phyloP scores from a whole-genome alignment of 768 basidiomycete genomes.

The Trametes gibbosa region DNA sequence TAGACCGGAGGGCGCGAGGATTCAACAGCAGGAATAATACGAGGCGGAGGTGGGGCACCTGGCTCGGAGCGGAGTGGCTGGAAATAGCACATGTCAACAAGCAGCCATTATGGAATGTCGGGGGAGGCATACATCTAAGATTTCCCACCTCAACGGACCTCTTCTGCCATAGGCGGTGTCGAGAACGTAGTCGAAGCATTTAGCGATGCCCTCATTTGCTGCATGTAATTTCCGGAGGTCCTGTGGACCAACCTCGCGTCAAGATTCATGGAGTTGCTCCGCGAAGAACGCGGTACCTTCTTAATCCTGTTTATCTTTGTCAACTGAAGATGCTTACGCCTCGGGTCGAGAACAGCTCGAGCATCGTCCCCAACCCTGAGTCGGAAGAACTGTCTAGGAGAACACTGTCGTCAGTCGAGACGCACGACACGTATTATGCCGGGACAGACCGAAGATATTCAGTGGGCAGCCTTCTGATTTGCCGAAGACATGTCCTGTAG shows the following conservation, averaged over 20 bases:
- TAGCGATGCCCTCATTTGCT: slow-evolving; percentile 49
- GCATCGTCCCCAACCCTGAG: slow-evolving; percentile 59
- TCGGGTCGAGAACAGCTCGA: slow-evolving; percentile 41
- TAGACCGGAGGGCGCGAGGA: slow-evolving; percentile 64
- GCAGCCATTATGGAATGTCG: background rate
- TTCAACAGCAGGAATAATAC: slow-evolving; percentile 50
- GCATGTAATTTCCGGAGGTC: slow-evolving; percentile 48
- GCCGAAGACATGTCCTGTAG: slow-evolving; percentile 41
- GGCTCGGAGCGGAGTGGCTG: slow-evolving; percentile 60
- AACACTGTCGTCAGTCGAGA: slow-evolving; percentile 4
- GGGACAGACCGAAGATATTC: slow-evolving; percentile 42
- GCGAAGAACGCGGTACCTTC: slow-evolving; percentile 39
- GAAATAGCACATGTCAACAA: slow-evolving; percentile 6
- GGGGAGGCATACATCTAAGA: slow-evolving; percentile 53
- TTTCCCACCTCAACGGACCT: slow-evolving; percentile 66
- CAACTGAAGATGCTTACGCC: slow-evolving; percentile 30
- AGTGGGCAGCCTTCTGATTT: slow-evolving; percentile 44
- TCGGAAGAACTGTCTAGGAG: slow-evolving; percentile 58
- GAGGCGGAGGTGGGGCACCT: slow-evolving; percentile 37
- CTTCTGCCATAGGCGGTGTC: slow-evolving; percentile 74
- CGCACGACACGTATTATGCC: slow-evolving; percentile 4
- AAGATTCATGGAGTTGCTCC: background rate
- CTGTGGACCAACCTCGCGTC: slow-evolving; percentile 34
- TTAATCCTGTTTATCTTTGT: slow-evolving; percentile 48
- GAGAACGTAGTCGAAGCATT: slow-evolving; percentile 57